Evolutionary conservation across 139 green algal genomes (phyloP), one percentile per base, ranked within the genome.

Genomic region (Micromonas pusilla): DNA sequence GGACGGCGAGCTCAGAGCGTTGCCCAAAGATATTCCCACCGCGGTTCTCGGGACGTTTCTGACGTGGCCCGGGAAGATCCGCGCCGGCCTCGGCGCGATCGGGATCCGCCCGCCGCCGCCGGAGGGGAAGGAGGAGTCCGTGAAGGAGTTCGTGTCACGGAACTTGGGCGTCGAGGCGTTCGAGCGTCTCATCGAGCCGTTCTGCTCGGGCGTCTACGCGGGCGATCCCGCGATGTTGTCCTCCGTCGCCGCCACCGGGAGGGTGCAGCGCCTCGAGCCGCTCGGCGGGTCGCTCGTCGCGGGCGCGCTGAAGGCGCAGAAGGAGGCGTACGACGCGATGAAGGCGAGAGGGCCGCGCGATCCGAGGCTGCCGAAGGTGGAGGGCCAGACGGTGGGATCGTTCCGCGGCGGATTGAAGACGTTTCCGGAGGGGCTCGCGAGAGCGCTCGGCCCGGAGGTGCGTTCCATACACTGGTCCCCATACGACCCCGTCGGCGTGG

Each of bases 151-250:
- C 85, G 92, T 98, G 66, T 83, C 85, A 28, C 86, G 95, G 80
- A 98, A 98, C 85, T 88, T 99, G 65, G 95, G 95, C 23, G 88
- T 85, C 1, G 95, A 99, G 89, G 93, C 96, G 73, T 98, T 97
- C 83, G 86, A 95, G 78, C 86, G 93, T 53, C 87, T 98, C 21
- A 98, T 99, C 52, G 95, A 99, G 86, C 94, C 95, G 66, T 98
- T 98, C 87, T 98, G 95, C 91, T 96, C 89, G 9, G 95, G 95
- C 36, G 95, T 99, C 78, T 99, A 99, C 79, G 94, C 95, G 20
- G 95, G 95, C 28, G 87, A 98, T 84, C 94, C 95, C 5, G 79
- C 90, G 28, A 97, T 97, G 85, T 92, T 99, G 39, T 94, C 87
- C 80, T 97, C 97, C 90, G 93, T 96, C 88, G 95, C 95, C 3